Percentiles rank a stretch among this genome's conserved stretches.
phyloP scores from a whole-genome alignment of 164 flowering plant genomes.

The Liriodendron chinense region DNA sequence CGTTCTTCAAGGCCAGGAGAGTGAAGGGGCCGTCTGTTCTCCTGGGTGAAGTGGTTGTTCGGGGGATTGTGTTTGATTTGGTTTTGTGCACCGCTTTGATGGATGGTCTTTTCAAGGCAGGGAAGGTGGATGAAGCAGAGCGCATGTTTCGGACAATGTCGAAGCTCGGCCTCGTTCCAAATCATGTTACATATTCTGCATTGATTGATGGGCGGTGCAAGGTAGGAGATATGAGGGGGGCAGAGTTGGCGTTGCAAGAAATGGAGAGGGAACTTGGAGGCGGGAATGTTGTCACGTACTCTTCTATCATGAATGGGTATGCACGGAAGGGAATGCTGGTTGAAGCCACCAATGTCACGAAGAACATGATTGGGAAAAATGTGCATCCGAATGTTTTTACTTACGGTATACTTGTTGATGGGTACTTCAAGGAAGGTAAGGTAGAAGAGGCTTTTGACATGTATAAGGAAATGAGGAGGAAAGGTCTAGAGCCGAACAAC shows the following conservation, averaged over 20 bases:
- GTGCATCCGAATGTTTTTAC: constrained; percentile 56
- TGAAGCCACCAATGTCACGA: constrained; percentile 46
- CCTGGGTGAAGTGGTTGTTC: constrained; percentile 64
- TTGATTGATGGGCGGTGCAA: constrained; percentile 75
- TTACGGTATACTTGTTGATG: constrained; percentile 64
- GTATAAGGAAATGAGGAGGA: constrained; percentile 55
- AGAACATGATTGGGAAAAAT: constrained; percentile 43
- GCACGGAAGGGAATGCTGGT: constrained; percentile 58
- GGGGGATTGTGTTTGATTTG: constrained; percentile 65
- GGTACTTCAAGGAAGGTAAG: constrained; percentile 62
- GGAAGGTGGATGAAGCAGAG: constrained; percentile 60
- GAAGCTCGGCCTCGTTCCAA: constrained; percentile 43
- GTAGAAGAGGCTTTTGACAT: constrained; percentile 47
- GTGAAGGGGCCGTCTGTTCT: constrained; percentile 36
- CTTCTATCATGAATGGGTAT: constrained; percentile 69
- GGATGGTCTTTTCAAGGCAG: constrained; percentile 78
- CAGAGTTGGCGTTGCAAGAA: constrained; percentile 42
- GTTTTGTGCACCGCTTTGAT: constrained; percentile 58
- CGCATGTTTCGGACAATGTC: constrained; percentile 40
- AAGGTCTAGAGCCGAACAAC: constrained; percentile 51
- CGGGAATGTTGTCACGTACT: constrained; percentile 61
- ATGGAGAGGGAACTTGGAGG: constrained; percentile 48
- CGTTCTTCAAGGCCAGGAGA: constrained; percentile 47
- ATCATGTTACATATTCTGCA: constrained; percentile 55
- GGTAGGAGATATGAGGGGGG: constrained; percentile 54